Evolutionary conservation across 192 early-diverging fungal genomes (phyloP).

Genomic region (Backusella luteola): DNA sequence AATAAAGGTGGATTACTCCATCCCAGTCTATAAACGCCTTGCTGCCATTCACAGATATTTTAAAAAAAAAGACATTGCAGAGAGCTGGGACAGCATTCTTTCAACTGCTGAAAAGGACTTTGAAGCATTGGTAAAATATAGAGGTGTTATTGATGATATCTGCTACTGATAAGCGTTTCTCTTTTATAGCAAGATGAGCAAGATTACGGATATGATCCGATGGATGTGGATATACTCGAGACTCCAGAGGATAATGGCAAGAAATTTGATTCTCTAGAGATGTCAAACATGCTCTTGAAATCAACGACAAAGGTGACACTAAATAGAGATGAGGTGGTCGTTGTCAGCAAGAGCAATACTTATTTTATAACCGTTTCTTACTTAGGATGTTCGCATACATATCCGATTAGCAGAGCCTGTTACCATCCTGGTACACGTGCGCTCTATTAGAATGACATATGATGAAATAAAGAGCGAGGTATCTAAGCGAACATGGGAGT

Average conservation of each 20-base stretch:
- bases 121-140: neutral
- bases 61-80: neutral
- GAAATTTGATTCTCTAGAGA: neutral
- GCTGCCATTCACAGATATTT: neutral
- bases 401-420: neutral
- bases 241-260: neutral
- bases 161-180: no score
- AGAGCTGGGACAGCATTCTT: neutral
- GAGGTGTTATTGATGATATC: no score
- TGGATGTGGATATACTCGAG: neutral
- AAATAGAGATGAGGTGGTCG: neutral
- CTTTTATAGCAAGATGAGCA: neutral
- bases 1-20: neutral
- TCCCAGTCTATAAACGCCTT: neutral
- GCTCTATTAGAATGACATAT: neutral
- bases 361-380: neutral
- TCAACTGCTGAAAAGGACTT: neutral
- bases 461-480: neutral
- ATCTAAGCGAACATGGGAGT: neutral
- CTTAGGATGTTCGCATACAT: neutral
- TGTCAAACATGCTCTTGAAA: neutral
- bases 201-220: neutral
- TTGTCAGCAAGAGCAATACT: neutral
- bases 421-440: neutral
- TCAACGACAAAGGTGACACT: neutral